A percentile compares a stretch with the other conserved stretches of the same genome.
Conservation (phyloP, 2,329 filamentous ascomycete species). For the Meredithiella fracta region DNA sequence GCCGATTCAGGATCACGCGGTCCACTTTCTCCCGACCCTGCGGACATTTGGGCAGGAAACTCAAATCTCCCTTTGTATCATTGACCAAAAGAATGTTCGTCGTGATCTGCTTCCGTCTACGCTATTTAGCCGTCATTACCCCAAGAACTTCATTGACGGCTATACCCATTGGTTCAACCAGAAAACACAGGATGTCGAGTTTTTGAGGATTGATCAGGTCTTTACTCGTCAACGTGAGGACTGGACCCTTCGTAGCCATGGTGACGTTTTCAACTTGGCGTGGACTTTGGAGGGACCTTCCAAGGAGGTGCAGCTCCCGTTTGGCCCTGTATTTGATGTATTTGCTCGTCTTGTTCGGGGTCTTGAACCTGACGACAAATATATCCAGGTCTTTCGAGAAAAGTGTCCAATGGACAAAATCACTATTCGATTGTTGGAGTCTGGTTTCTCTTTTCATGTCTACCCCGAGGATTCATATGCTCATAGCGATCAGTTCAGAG, state of each 20-base stretch:
- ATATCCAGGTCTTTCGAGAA: conserved; percentile 1
- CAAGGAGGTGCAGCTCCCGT: too few relatives aligned
- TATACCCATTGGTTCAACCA: conserved; percentile 32
- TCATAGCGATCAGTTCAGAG: conserved; percentile 32
- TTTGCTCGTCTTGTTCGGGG: conserved; percentile 14
- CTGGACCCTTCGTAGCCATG: not conserved
- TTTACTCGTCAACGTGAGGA: not conserved
- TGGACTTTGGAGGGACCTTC: too few relatives aligned
- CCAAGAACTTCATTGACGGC: conserved; percentile 23
- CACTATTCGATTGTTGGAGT: conserved; percentile 28
- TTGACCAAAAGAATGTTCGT: not conserved
- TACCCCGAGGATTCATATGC: conserved; percentile 18
- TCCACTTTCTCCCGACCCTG: conserved; percentile 23
- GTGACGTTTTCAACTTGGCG: too few relatives aligned
- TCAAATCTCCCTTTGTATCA: conserved; percentile 22
- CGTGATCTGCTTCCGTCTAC: conserved; percentile 22
- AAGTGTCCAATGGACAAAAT: conserved; percentile 16
- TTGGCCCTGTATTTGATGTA: too few relatives aligned
- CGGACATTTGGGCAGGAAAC: not conserved
- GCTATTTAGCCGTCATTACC: conserved; percentile 20
- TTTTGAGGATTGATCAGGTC: conserved; percentile 14
- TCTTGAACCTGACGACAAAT: not conserved
- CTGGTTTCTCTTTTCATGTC: conserved; percentile 32
- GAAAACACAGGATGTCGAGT: conserved; percentile 20
- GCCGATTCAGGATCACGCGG: conserved; percentile 18